These are phyloP conservation scores for Wickerhamiella cacticola DNA, from an alignment of 805 yeast species.

Conservation along the genomic window DNA sequence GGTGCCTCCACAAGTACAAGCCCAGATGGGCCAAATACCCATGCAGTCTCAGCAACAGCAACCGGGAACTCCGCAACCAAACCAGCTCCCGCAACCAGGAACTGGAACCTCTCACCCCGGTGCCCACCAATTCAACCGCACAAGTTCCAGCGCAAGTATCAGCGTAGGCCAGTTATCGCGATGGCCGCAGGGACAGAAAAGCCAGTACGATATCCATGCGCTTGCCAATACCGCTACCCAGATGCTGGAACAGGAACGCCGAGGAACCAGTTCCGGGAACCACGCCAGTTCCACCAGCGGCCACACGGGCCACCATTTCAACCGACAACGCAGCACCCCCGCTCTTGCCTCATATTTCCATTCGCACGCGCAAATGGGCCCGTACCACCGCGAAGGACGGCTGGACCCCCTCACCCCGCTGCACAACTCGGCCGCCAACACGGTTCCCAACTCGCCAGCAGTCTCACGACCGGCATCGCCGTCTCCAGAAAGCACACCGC, in stretches of 20 bases:
- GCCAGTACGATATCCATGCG: slow-evolving; percentile 32
- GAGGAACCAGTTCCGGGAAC: not conserved
- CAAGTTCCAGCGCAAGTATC: not conserved
- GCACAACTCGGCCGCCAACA: slow-evolving; percentile 30
- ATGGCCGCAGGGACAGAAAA: slow-evolving; percentile 10
- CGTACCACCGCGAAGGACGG: slow-evolving; percentile 12
- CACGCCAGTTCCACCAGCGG: not conserved
- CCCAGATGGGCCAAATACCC: not conserved
- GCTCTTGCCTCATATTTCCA: slow-evolving; percentile 13
- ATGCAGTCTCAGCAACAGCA: not conserved
- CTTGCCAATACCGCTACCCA: slow-evolving; percentile 37
- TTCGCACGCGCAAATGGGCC: slow-evolving; percentile 10
- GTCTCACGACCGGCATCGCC: slow-evolving; percentile 31
- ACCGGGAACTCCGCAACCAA: not conserved
- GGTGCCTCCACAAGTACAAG: not conserved
- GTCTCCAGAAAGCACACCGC: slow-evolving; percentile 34
- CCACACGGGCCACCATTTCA: not conserved
- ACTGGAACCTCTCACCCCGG: slow-evolving; percentile 17
- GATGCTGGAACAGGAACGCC: slow-evolving; percentile 32
- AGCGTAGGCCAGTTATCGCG: slow-evolving; percentile 2
- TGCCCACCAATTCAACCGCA: slow-evolving; percentile 18
- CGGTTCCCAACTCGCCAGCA: slow-evolving; percentile 35
- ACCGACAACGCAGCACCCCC: slow-evolving; percentile 13
- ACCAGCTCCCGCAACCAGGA: not conserved
- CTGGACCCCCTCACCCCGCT: slow-evolving; percentile 4